phyloP scores from a whole-genome alignment of 352 stramenopile genomes.

The Phytopythium boreale region DNA sequence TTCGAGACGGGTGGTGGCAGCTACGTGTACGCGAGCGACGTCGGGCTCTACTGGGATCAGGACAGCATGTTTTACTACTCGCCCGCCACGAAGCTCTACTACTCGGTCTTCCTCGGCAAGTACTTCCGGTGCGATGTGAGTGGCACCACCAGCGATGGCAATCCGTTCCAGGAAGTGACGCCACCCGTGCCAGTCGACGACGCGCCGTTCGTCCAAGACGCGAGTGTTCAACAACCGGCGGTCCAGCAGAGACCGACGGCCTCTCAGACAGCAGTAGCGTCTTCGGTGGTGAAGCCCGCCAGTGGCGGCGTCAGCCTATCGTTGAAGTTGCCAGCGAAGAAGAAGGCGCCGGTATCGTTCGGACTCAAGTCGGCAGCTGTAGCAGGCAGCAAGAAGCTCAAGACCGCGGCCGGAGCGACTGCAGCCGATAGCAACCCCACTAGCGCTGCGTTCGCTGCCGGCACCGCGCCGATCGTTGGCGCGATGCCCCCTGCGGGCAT shows the following conservation, averaged over 20 bases:
- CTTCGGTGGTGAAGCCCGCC: not conserved
- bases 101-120: slow-evolving; percentile 59
- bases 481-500: slow-evolving; percentile 15
- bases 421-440: not conserved
- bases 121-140: slow-evolving; percentile 53
- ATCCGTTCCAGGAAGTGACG: slow-evolving; percentile 44
- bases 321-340: slow-evolving; percentile 56
- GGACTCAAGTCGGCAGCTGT: slow-evolving; percentile 35
- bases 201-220: slow-evolving; percentile 22
- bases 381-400: slow-evolving; percentile 2
- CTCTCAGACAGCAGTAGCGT: not conserved
- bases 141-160: slow-evolving; percentile 12
- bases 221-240: not conserved
- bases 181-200: slow-evolving; percentile 54
- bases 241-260: slow-evolving; percentile 4
- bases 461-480: slow-evolving; percentile 14
- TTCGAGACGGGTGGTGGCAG: slow-evolving; percentile 79
- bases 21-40: slow-evolving; percentile 67
- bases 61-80: slow-evolving; percentile 88
- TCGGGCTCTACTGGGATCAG: slow-evolving; percentile 72
- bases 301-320: slow-evolving; percentile 23
- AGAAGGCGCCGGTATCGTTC: slow-evolving; percentile 61
- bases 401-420: slow-evolving; percentile 3
- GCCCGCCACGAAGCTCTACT: slow-evolving; percentile 67
- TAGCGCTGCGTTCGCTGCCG: slow-evolving; percentile 5